phyloP scores from a whole-genome alignment of 1,284 basidiomycete species.

The Dichomitus squalens region DNA sequence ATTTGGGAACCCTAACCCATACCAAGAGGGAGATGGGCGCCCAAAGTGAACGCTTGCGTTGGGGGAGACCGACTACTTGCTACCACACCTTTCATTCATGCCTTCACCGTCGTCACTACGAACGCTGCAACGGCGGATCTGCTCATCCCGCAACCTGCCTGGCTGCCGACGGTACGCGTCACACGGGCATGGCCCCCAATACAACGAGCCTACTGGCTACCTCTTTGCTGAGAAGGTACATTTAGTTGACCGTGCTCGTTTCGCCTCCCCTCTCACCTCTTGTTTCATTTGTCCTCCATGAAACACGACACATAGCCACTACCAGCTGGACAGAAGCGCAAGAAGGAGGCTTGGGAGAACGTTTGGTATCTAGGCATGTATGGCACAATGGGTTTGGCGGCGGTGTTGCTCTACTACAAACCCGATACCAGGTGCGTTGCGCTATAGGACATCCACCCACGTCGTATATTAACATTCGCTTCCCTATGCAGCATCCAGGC shows the following conservation, averaged over 20 bases:
- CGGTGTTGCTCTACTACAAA: conserved; percentile 88
- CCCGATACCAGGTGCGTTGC: conserved; percentile 87
- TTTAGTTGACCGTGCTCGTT: conserved; percentile 1
- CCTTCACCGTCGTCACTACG: conserved; percentile 37
- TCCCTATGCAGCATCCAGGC: conserved; percentile 69
- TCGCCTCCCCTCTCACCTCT: background rate
- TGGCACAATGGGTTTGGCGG: conserved; percentile 80
- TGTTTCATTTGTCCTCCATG: background rate
- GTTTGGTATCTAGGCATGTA: conserved; percentile 92
- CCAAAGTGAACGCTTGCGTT: background rate
- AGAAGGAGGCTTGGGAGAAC: conserved; percentile 87
- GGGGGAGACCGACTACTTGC: conserved; percentile 7
- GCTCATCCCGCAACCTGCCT: conserved; percentile 22
- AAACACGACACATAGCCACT: conserved; percentile 53
- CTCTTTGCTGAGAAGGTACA: conserved; percentile 89
- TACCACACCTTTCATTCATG: conserved; percentile 31
- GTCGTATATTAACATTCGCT: background rate
- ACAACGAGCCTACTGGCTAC: conserved; percentile 87
- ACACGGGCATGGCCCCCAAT: conserved; percentile 73
- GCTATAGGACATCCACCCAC: background rate
- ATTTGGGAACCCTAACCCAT: conserved; percentile 5
- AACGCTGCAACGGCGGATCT: conserved; percentile 28
- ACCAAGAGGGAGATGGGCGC: background rate
- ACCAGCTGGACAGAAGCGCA: conserved; percentile 80
- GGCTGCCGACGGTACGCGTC: conserved; percentile 56